Percentiles rank a stretch among this genome's conserved stretches.
Conservation (phyloP, 1,284 basidiomycete species). For the Sporisorium sorghi region DNA sequence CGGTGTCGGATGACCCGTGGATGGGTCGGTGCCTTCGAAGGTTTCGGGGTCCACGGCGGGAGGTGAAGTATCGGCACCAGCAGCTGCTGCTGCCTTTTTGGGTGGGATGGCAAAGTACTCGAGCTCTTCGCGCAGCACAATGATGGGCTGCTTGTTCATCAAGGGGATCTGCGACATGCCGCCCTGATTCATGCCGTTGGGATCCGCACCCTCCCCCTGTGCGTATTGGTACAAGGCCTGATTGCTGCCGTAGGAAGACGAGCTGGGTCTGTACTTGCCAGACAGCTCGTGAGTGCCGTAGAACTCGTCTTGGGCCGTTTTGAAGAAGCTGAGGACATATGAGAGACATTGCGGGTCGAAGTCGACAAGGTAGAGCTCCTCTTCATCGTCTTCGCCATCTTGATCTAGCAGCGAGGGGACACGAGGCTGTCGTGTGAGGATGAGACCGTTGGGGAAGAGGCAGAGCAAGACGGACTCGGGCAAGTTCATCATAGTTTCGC, state of each 20-base stretch:
- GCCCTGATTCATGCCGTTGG: constrained; percentile 57
- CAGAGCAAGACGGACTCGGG: constrained; percentile 96
- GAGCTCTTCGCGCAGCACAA: constrained; percentile 95
- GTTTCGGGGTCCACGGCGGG: constrained; percentile 23
- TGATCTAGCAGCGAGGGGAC: constrained; percentile 58
- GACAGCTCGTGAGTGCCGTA: constrained; percentile 84
- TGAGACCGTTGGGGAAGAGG: constrained; percentile 95
- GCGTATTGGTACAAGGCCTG: constrained; percentile 34
- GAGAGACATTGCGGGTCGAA: constrained; percentile 97
- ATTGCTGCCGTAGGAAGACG: constrained; percentile 29
- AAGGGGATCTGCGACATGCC: constrained; percentile 75
- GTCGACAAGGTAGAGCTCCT: constrained; percentile 94
- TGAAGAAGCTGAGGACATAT: constrained; percentile 92
- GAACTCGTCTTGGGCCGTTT: constrained; percentile 85
- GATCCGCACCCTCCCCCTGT: constrained; percentile 69
- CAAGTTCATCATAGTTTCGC: constrained; percentile 97
- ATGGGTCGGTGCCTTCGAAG: constrained; percentile 68
- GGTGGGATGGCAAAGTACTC: constrained; percentile 95
- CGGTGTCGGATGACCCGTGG: constrained; percentile 81
- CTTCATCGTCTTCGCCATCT: constrained; percentile 77
- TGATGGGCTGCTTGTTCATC: constrained; percentile 95
- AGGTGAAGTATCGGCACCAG: not conserved
- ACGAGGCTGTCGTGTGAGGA: constrained; percentile 86
- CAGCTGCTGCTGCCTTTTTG: constrained; percentile 30
- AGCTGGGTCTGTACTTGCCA: constrained; percentile 79